Evolutionary conservation across 1,284 basidiomycete species (phyloP).

Genomic region (Pseudomicrostroma phylloplanum): DNA sequence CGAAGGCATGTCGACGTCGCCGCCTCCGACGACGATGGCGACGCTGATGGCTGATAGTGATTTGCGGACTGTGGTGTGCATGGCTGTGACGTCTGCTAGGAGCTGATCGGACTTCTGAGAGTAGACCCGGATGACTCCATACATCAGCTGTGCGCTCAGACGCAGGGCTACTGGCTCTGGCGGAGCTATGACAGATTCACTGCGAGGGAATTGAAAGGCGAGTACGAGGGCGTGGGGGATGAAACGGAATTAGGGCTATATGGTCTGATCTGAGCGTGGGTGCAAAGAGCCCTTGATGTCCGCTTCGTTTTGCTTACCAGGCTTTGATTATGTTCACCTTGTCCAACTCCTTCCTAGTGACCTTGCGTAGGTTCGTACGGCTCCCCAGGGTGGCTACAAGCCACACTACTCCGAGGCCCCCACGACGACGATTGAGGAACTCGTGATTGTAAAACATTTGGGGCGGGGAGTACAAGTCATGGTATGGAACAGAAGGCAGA

Average conservation of each 20-base stretch:
- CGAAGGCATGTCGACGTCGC: slow-evolving; percentile 24
- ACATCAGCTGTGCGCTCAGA: slow-evolving; percentile 33
- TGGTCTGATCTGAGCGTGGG: background rate
- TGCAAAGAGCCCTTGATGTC: background rate
- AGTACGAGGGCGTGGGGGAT: background rate
- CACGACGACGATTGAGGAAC: slow-evolving; percentile 27
- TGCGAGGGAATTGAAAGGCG: background rate
- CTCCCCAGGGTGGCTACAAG: slow-evolving; percentile 36
- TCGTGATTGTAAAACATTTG: slow-evolving; percentile 37
- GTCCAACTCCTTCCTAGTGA: slow-evolving; percentile 27
- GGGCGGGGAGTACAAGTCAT: no score
- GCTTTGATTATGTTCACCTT: slow-evolving; percentile 20
- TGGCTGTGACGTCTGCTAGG: slow-evolving; percentile 15
- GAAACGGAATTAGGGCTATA: background rate
- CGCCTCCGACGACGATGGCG: background rate
- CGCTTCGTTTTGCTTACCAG: slow-evolving; percentile 16
- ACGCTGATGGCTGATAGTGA: slow-evolving; percentile 6
- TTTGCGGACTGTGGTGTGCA: slow-evolving; percentile 21
- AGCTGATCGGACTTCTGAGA: slow-evolving; percentile 19
- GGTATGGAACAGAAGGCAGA: no score
- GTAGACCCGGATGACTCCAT: slow-evolving; percentile 33
- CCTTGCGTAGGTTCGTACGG: slow-evolving; percentile 18
- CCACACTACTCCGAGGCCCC: slow-evolving; percentile 38
- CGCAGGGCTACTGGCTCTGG: slow-evolving; percentile 36
- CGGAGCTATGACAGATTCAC: slow-evolving; percentile 17